Percentiles rank a stretch among this genome's conserved stretches.
These are phyloP conservation scores for Podila minutissima DNA, from an alignment of 192 early-diverging fungal genomes.

Conservation along the genomic window DNA sequence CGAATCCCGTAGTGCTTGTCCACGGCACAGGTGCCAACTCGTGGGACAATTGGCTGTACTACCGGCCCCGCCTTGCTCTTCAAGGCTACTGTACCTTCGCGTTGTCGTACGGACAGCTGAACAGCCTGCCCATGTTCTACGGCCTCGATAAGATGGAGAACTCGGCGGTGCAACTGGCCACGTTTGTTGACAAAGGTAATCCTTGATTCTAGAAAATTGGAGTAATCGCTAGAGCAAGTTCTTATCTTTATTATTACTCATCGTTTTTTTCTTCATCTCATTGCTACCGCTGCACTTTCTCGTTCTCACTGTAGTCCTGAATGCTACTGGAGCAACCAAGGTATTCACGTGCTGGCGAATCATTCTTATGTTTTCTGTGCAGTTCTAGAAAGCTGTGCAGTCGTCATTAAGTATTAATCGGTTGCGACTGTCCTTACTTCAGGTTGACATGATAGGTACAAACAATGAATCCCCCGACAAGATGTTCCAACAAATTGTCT, in stretches of 20 bases:
- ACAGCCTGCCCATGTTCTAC: background rate
- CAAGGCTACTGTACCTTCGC: conserved; percentile 27
- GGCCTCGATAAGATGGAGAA: conserved; percentile 17
- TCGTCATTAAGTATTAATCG: too few relatives aligned
- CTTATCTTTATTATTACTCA: background rate
- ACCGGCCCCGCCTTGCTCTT: conserved; percentile 9
- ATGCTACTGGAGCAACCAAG: background rate
- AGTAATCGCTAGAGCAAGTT: background rate
- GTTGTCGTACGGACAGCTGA: conserved; percentile 14
- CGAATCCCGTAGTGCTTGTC: conserved; percentile 10
- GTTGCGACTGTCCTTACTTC: background rate
- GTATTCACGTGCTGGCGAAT: too few relatives aligned
- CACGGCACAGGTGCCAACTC: conserved; percentile 8
- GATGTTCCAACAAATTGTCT: too few relatives aligned
- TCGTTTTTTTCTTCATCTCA: background rate
- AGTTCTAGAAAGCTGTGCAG: too few relatives aligned
- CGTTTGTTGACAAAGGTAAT: conserved; percentile 10
- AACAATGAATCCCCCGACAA: background rate
- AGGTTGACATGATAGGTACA: conserved; percentile 23
- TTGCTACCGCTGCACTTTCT: background rate
- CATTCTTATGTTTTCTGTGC: too few relatives aligned
- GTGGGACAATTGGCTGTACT: conserved; percentile 16
- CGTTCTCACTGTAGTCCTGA: background rate
- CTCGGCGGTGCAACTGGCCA: conserved; percentile 13
- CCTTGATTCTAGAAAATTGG: background rate